Base-by-base conservation (phyloP, 805 yeast species). In the Metschnikowia hibisci region DNA sequence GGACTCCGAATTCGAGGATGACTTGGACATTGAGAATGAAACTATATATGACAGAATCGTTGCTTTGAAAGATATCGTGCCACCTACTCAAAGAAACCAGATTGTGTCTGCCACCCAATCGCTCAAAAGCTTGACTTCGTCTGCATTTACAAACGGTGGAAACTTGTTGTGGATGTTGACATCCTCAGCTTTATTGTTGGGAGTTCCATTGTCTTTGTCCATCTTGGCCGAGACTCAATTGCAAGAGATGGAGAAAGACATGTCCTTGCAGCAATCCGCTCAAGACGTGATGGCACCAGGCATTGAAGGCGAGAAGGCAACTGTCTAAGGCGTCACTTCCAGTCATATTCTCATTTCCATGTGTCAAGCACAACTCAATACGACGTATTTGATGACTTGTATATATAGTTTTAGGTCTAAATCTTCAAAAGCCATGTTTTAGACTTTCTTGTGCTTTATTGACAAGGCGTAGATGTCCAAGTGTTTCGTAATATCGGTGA, bases 201-300 rank as follows among this genome's bases (percentile, higher is more conserved):
- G 96, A 63, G 95, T 89, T 36, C 99, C 99, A 51, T 76, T 87
- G 56, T 82, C 96, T 7, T 74, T 93, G 57, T 84, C 96, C 41
- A 86, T 93, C 56, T 75, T 93, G 57, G 82, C 89, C 47, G 97
- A 91, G 72, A 95, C 89, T 63, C 97, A 91, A 73, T 78, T 90
- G 64, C 81, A 83, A 62, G 97, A 90, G 71, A 78, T 87, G 83
- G 97, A 90, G 74, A 88, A 86, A 73, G 93, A 89, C 62, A 82
- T 88, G 76, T 80, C 84, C 45, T 70, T 84, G 60, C 91, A 84
- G 65, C 84, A 82, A 64, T 82, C 84, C 48, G 84, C 89, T 20
- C 82, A 79, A 58, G 89, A 82, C 46, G 77, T 84, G 35, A 69
- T 85, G 57, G 84, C 88, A 33, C 81, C 84, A 48, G 85, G 86